Conservation (phyloP, 306 rosid species). For the Cicer judaicum region DNA sequence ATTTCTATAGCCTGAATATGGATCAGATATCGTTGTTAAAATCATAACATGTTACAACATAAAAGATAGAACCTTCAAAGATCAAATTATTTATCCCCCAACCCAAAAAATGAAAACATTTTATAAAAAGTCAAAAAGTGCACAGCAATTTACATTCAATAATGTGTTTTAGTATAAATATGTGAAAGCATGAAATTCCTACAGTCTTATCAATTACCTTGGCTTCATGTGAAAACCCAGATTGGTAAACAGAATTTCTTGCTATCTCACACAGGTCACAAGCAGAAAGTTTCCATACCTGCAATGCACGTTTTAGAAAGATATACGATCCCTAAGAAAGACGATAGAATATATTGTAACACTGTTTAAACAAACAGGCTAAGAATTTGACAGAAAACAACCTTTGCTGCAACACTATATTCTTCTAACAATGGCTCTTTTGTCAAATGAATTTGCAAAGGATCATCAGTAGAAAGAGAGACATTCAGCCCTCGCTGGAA, state of each 20-base stretch:
- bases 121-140: not conserved
- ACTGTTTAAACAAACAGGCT: constrained; percentile 1
- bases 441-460: constrained; percentile 63
- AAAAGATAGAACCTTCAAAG: constrained; percentile 7
- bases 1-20: too few species aligned
- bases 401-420: constrained; percentile 63
- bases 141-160: not conserved
- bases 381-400: constrained; percentile 15
- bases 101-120: not conserved
- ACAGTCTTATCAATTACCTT: constrained; percentile 60
- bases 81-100: constrained; percentile 13
- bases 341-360: constrained; percentile 21
- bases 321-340: constrained; percentile 31
- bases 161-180: not conserved
- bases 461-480: constrained; percentile 86
- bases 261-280: constrained; percentile 90
- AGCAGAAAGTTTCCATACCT: constrained; percentile 91
- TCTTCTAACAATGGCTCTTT: constrained; percentile 60
- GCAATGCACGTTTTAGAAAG: constrained; percentile 37
- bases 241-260: constrained; percentile 87
- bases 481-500: constrained; percentile 86
- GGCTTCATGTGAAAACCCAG: constrained; percentile 79
- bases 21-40: too few species aligned
- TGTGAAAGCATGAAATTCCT: not conserved
- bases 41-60: not conserved